Base-by-base conservation (phyloP, 2,329 filamentous ascomycete species). In the Emydomyces testavorans region DNA sequence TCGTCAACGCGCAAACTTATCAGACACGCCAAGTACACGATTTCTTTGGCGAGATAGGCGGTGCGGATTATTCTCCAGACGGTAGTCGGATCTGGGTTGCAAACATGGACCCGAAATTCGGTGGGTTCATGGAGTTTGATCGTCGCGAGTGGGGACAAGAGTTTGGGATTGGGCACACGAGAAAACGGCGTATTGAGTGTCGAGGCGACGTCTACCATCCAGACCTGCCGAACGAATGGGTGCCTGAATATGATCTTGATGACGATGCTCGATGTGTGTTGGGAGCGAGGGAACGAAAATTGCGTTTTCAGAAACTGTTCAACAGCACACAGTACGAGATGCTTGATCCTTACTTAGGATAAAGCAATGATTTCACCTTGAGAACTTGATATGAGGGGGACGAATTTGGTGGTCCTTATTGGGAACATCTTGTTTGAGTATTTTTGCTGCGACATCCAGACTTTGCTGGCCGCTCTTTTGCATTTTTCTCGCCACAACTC, bases 11-110 rank as follows among this genome's bases (percentile, higher is more conserved):
- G 4, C 66, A 67, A 52, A 63, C 65, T 5, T 71, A 64, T 51
- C 58, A 64, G 23, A 61, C 60, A 0, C 62, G 66, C 6, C 68
- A 71, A 50, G 64, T 66, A 3, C 64, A 69, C 32, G 67, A 71
- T 51, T 71, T 71, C 57, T 71, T 71, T 16, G 68, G 68, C 3
- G 68, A 71, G 45, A 64, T 71, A 23, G 67, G 63, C 4, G 68
- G 68, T 2, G 66, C 67, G 0, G 65, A 67, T 48, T 70, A 63
- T 46, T 59, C 62, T 18, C 65, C 66, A 1, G 67, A 70, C 48
- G 68, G 68, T 4, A 54, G 59, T 8, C 55, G 57, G 6, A 63
- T 71, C 52, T 71, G 65, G 65, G 64, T 70, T 26, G 65, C 67
- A 4, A 70, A 70, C 48, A 62, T 67, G 11, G 68, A 71, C 52